Conservation (phyloP, 2,329 filamentous ascomycete species). For the Furcasterigmium sp. region DNA sequence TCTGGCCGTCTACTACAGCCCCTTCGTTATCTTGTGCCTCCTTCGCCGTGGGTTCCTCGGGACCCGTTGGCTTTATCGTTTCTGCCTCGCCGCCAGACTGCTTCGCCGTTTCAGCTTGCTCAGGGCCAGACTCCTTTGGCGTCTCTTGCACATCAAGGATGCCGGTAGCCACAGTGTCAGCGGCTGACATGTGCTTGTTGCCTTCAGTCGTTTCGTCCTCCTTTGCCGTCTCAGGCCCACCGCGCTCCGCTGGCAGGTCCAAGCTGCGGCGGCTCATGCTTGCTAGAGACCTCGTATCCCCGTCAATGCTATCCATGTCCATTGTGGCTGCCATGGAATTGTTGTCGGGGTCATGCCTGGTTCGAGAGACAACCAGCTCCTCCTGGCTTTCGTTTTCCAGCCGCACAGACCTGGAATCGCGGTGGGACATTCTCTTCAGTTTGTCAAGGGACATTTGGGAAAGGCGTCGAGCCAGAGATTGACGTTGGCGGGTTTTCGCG, state of each 20-base stretch:
- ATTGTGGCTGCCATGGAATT: conserved; percentile 54
- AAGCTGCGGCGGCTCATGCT: conserved; percentile 22
- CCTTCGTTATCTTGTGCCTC: conserved; percentile 5
- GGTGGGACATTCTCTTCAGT: conserved; percentile 29
- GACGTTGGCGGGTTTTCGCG: conserved; percentile 24
- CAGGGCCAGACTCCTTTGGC: conserved; percentile 11
- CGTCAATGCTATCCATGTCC: conserved; percentile 45
- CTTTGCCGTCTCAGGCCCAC: conserved; percentile 8
- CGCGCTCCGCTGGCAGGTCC: conserved; percentile 34
- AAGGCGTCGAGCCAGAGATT: conserved; percentile 40
- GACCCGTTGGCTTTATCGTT: too few species aligned
- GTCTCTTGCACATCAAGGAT: conserved; percentile 15
- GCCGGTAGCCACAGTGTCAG: conserved; percentile 21
- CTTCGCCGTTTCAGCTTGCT: too few species aligned
- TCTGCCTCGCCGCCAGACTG: too few species aligned
- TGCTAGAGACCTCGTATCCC: conserved; percentile 24
- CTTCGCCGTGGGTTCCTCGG: conserved; percentile 17
- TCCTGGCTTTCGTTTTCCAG: conserved; percentile 36
- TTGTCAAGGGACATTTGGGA: conserved; percentile 39
- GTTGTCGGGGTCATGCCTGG: conserved; percentile 31
- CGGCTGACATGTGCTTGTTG: conserved; percentile 16
- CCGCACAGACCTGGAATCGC: conserved; percentile 13
- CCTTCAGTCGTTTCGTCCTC: conserved; percentile 2
- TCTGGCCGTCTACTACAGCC: conserved; percentile 5
- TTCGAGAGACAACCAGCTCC: conserved; percentile 32